Base-by-base conservation (phyloP, 805 yeast species). In the Yamadazyma takamatsuzukensis region DNA sequence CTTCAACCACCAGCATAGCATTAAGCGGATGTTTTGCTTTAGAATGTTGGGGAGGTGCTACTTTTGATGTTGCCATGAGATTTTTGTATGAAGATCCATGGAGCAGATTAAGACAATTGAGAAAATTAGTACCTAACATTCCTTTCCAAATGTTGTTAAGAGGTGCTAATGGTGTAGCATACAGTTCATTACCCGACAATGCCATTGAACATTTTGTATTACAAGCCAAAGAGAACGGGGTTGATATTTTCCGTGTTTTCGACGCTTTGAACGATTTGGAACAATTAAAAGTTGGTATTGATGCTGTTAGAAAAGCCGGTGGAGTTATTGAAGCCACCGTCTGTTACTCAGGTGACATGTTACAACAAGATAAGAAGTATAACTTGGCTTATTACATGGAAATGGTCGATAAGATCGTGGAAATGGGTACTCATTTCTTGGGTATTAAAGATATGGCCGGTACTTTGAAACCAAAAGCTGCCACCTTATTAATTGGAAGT, bases 31-130 rank as follows among this genome's bases (percentile, higher is more conserved):
- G 95, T 3, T 93, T 88, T 61, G 93, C 99, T 13, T 70, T 93
- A 34, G 99, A 93, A 68, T 93, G 98, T 72, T 93, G 99, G 99
- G 99, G 99, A 68, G 99, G 99, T 66, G 99, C 99, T 34, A 93
- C 99, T 23, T 93, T 93, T 53, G 99, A 93, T 56, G 99, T 93
- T 34, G 83, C 96, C 34, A 89, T 93, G 97, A 80, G 99, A 65
- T 93, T 93, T 76, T 73, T 93, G 53, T 87, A 90, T 62, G 99
- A 93, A 72, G 97, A 89, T 61, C 99, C 99, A 46, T 93, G 99
- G 99, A 95, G 76, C 39, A 80, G 99, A 65, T 74, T 93, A 61
- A 78, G 95, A 61, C 75, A 78, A 62, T 71, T 93, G 63, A 79
- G 98, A 64, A 74, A 74, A 53, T 74, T 83, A 37, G 97, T 94